phyloP scores from a whole-genome alignment of 2,329 filamentous ascomycete species.

The Diaporthe australafricana region DNA sequence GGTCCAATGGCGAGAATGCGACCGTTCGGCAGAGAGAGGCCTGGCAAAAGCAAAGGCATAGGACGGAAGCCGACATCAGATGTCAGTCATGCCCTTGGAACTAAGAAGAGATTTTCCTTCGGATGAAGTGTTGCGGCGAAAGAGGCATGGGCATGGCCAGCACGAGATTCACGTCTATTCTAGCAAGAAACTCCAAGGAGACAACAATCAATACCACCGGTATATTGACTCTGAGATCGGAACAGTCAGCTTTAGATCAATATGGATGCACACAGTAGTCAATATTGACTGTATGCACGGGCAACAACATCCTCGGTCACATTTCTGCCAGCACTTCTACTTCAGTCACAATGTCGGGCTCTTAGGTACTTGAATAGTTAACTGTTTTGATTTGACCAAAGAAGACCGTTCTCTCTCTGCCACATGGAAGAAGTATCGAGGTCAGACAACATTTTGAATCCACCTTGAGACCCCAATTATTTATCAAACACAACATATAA shows the following conservation, averaged over 20 bases:
- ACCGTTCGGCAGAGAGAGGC: not conserved
- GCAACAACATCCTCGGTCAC: too few species aligned
- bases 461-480: not conserved
- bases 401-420: too few species aligned
- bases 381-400: too few species aligned
- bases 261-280: too few species aligned
- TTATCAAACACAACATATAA: not conserved
- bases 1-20: not conserved
- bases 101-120: not conserved
- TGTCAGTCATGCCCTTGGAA: not conserved
- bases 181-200: not conserved
- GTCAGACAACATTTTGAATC: not conserved
- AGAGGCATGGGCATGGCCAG: not conserved
- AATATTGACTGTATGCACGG: too few species aligned
- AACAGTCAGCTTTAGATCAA: too few species aligned
- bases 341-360: too few species aligned
- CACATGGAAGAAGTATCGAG: too few species aligned
- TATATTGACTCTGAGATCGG: too few species aligned
- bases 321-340: too few species aligned
- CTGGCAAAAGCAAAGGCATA: not conserved
- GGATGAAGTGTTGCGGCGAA: not conserved
- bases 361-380: too few species aligned
- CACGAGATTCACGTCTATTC: too few species aligned
- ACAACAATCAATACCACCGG: not conserved
- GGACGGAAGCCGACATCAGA: conserved; percentile 14